These are phyloP conservation scores for Microsporum canis DNA, from an alignment of 2,329 filamentous ascomycete genomes.

Conservation along the genomic window DNA sequence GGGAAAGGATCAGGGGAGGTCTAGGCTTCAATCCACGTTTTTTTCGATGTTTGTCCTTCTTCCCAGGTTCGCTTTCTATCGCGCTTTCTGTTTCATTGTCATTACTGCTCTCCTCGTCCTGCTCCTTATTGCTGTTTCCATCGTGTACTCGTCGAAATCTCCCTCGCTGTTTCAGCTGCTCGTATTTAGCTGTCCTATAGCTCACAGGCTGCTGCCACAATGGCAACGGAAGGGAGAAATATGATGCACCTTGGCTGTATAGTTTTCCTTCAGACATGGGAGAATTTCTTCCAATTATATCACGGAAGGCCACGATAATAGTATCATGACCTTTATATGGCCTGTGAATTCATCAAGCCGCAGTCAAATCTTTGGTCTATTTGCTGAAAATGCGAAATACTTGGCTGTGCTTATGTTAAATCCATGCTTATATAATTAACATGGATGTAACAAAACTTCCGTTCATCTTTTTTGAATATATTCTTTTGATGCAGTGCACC, in stretches of 20 bases:
- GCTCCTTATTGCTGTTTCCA: conserved; percentile 3
- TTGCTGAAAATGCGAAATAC: too few species aligned
- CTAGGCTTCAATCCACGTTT: not conserved
- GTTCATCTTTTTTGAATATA: too few species aligned
- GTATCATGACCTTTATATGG: not conserved
- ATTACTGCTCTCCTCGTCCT: conserved; percentile 10
- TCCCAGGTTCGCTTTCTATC: conserved; percentile 12
- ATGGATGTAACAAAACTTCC: too few species aligned
- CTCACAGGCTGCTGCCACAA: conserved; percentile 28
- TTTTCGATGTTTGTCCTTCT: not conserved
- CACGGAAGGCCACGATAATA: not conserved
- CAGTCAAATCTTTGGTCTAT: too few species aligned
- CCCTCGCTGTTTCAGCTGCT: conserved; percentile 20
- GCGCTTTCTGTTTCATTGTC: conserved; percentile 18
- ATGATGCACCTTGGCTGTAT: conserved; percentile 21
- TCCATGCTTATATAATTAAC: too few species aligned
- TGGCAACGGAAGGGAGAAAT: conserved; percentile 30
- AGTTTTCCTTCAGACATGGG: not conserved
- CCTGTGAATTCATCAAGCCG: too few species aligned
- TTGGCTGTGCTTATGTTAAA: too few species aligned
- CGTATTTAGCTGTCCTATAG: conserved; percentile 27
- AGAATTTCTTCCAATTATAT: not conserved
- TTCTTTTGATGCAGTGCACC: too few species aligned
- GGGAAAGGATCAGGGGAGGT: conserved; percentile 25
- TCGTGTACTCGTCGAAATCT: not conserved